Evolutionary conservation across 495 filamentous ascomycete species (phyloP), one percentile per base, ranked within the genome.

Genomic region (Tuber microsphaerosporum): DNA sequence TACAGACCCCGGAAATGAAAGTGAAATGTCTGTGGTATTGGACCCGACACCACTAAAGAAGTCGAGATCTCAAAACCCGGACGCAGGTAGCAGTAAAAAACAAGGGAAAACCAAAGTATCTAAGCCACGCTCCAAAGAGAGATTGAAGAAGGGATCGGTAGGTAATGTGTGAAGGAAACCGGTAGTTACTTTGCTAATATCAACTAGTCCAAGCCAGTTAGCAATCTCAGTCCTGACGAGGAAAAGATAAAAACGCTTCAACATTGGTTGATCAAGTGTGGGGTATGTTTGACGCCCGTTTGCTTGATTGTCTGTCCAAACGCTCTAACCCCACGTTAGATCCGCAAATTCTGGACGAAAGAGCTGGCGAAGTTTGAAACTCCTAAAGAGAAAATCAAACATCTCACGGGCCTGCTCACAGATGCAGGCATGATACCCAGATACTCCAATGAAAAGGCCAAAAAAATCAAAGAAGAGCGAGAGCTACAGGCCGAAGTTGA

Each of bases 191-290:
- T 9, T 72, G 73, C 71, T 75, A 42, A 79, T 26, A 37, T 69
- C 37, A 3, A 37, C 39, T 20, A 76, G 77, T 44, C 77, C 4
- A 83, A 84, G 65, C 72, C 81, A 48, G 46, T 81, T 31, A 83
- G 87, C 73, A 89, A 91, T 16, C 79, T 86, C 10, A 88, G 90
- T 48, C 88, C 91, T 0, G 88, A 93, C 75, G 90, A 94, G 61
- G 89, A 87, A 14, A 91, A 95, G 84, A 93, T 98, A 83, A 98
- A 94, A 83, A 90, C 89, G n/a, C 87, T 99, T 22, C 95, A 99
- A 84, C 88, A 89, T 34, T 93, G 93, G 84, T 87, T 99, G 43
- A 80, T 92, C 65, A 97, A 97, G 85, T 99, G 95, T 81, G 95
- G 95, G 69, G 80, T 82, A 79, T 20, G 75, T 81, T 46, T 69